These are phyloP conservation scores for Secale cereale DNA, from an alignment of 176 grass and related monocot species.

Conservation along the genomic window DNA sequence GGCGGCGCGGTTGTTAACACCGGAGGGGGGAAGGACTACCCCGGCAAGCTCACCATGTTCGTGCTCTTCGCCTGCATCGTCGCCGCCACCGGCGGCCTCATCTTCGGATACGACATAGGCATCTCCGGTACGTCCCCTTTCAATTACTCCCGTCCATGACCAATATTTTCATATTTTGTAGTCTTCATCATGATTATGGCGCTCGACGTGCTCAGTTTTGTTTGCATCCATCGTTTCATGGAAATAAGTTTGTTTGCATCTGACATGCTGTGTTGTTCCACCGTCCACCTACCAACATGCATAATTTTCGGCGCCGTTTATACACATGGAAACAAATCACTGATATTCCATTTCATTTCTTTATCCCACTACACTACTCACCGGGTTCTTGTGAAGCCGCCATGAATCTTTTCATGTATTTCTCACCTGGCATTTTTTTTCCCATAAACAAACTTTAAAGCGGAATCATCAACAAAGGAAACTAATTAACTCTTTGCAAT, in stretches of 20 bases:
- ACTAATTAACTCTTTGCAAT: not conserved
- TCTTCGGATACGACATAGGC: slow-evolving; percentile 94
- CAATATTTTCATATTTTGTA: too few species aligned
- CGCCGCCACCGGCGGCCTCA: slow-evolving; percentile 90
- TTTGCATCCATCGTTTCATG: not conserved
- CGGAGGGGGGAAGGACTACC: slow-evolving; percentile 69
- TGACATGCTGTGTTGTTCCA: not conserved
- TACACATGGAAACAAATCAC: not conserved
- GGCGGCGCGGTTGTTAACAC: slow-evolving; percentile 60
- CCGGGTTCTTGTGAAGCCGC: not conserved
- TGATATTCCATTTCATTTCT: slow-evolving; percentile 15
- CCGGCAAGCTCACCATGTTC: slow-evolving; percentile 83
- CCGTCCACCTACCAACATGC: not conserved
- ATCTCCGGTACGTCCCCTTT: slow-evolving; percentile 60
- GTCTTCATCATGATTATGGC: not conserved
- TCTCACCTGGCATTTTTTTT: slow-evolving; percentile 23
- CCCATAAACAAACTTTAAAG: not conserved
- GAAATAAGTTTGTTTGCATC: not conserved
- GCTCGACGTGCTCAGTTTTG: not conserved
- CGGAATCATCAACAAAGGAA: not conserved
- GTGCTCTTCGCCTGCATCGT: slow-evolving; percentile 87
- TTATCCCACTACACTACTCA: not conserved
- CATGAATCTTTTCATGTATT: slow-evolving; percentile 31
- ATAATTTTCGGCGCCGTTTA: not conserved
- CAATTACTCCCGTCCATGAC: not conserved